These are phyloP conservation scores for Puccinia novopanici DNA, from an alignment of 1,284 basidiomycete species.

Conservation along the genomic window DNA sequence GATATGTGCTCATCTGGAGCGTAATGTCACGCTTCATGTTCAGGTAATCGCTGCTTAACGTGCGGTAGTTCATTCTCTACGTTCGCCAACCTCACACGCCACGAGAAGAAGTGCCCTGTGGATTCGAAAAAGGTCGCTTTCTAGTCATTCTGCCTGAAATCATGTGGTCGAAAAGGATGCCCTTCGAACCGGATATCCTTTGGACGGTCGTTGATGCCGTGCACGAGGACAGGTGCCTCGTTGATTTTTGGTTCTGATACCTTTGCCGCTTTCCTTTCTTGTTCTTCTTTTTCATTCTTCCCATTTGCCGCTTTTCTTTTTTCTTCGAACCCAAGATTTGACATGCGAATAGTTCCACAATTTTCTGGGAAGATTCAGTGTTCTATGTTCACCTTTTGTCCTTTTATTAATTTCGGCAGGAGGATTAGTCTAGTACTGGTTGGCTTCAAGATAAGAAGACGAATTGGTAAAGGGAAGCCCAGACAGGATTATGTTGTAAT, in stretches of 20 bases:
- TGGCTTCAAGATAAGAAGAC: background rate
- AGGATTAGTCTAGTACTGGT: background rate
- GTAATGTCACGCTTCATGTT: slow-evolving; percentile 3
- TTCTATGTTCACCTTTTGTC: background rate
- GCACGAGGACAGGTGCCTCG: slow-evolving; percentile 3
- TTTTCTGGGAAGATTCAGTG: too few species aligned
- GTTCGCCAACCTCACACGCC: slow-evolving; percentile 50
- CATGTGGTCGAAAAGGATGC: background rate
- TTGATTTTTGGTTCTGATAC: background rate
- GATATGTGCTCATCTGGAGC: background rate
- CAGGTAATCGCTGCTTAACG: slow-evolving; percentile 50
- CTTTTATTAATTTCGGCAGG: background rate
- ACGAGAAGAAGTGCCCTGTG: slow-evolving; percentile 47
- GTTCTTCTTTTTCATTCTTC: background rate
- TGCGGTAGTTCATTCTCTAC: slow-evolving; percentile 51
- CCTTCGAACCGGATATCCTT: background rate
- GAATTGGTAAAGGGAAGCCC: background rate
- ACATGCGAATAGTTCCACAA: too few species aligned
- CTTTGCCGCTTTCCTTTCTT: background rate
- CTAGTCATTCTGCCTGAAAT: background rate
- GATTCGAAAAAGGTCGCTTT: background rate
- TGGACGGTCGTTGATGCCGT: background rate
- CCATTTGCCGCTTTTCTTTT: too few species aligned
- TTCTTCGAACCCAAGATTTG: too few species aligned
- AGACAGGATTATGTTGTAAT: background rate